These are phyloP conservation scores for Claviceps sp. DNA, from an alignment of 2,329 filamentous ascomycete genomes.

Conservation along the genomic window DNA sequence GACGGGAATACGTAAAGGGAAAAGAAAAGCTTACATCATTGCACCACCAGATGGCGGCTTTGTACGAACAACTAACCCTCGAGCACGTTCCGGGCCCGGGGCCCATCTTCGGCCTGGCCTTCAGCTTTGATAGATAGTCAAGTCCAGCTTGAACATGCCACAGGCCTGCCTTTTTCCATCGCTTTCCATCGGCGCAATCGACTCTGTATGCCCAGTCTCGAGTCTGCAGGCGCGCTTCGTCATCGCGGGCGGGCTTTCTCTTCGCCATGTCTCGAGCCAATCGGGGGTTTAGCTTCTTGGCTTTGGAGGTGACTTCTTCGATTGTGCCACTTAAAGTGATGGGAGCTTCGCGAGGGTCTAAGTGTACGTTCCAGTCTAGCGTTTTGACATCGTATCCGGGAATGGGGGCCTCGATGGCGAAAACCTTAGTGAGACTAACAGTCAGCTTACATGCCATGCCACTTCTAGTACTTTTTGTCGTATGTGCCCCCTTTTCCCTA, in stretches of 20 bases:
- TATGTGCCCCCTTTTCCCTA: neutral
- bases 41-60: constrained; percentile 2
- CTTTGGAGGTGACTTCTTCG: neutral
- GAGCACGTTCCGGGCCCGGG: neutral
- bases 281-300: neutral
- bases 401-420: neutral
- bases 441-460: neutral
- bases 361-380: neutral
- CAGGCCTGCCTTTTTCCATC: neutral
- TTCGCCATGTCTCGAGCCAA: neutral
- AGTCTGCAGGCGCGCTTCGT: neutral
- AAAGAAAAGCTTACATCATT: constrained; percentile 1
- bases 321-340: neutral
- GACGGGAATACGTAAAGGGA: neutral
- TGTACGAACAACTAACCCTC: neutral
- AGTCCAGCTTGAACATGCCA: neutral
- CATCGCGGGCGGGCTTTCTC: neutral
- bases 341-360: neutral
- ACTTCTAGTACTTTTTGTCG: neutral
- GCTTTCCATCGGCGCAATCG: neutral
- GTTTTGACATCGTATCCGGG: neutral
- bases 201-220: neutral
- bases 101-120: neutral
- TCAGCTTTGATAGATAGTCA: neutral
- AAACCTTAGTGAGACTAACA: neutral